Conservation (phyloP, 495 filamentous ascomycete genomes). For the Podospora bellae-mahoneyi region DNA sequence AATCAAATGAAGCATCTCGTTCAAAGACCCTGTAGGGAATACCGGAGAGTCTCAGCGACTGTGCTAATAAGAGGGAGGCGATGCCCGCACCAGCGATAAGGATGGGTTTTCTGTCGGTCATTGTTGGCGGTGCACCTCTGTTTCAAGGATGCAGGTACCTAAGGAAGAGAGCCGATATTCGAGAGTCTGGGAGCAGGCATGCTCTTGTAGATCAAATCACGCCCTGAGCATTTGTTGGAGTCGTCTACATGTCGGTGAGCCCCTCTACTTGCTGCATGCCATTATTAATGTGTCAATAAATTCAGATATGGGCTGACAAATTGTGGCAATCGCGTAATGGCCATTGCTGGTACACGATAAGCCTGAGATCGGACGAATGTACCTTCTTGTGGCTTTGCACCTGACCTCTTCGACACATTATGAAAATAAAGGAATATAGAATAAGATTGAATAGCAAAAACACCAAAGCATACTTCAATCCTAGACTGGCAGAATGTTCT, state of each 20-base stretch:
- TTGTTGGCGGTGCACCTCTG: not conserved
- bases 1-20: slow-evolving; percentile 46
- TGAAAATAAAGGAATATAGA: no score
- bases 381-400: no score
- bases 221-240: no score
- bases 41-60: slow-evolving; percentile 41
- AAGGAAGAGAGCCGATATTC: not conserved
- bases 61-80: slow-evolving; percentile 49
- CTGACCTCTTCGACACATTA: no score
- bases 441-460: no score
- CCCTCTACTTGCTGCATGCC: not conserved
- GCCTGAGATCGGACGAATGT: no score
- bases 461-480: no score
- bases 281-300: not conserved
- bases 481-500: no score
- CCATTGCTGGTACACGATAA: no score
- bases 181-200: not conserved
- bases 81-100: slow-evolving; percentile 55
- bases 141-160: no score
- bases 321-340: not conserved
- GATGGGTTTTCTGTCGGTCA: slow-evolving; percentile 39
- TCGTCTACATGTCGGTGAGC: not conserved
- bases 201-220: not conserved
- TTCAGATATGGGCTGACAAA: not conserved
- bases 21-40: slow-evolving; percentile 55